A percentile compares a stretch with the other conserved stretches of the same genome.
phyloP scores from a whole-genome alignment of 441 rosid species.

The Adansonia gregorii region DNA sequence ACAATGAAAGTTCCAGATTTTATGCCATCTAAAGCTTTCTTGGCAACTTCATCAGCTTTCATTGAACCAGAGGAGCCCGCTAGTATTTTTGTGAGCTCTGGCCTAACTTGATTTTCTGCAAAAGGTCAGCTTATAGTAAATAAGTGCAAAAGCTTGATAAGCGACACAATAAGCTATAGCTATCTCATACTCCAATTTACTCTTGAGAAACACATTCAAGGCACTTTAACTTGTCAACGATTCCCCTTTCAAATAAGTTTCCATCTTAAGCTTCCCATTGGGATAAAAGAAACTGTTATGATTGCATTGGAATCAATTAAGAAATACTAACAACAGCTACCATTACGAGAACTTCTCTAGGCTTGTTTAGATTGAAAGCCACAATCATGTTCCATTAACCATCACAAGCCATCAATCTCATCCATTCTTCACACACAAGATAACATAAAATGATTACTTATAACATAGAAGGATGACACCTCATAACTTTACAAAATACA shows the following conservation, averaged over 20 bases:
- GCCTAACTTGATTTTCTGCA: conserved; percentile 73
- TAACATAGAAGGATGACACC: not conserved
- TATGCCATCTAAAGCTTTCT: conserved; percentile 72
- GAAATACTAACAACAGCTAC: conserved; percentile 11
- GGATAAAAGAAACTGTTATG: no score
- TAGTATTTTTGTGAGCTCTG: conserved; percentile 64
- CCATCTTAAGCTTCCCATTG: not conserved
- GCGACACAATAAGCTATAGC: not conserved
- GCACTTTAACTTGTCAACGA: not conserved
- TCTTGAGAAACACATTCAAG: not conserved
- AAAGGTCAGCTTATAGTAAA: not conserved
- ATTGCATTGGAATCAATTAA: not conserved
- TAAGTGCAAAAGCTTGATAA: conserved; percentile 11
- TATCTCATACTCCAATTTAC: not conserved
- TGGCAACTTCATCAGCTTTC: conserved; percentile 85
- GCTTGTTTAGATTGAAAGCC: not conserved
- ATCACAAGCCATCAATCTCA: not conserved
- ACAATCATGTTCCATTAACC: not conserved
- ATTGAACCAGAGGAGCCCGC: conserved; percentile 65
- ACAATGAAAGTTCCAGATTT: conserved; percentile 66
- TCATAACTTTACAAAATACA: not conserved
- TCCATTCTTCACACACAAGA: not conserved
- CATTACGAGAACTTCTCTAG: not conserved
- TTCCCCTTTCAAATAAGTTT: not conserved
- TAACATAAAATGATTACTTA: not conserved